A percentile compares a stretch with the other conserved stretches of the same genome.
phyloP scores from a whole-genome alignment of 257 asterid species.

The Solanum tarapatanum region DNA sequence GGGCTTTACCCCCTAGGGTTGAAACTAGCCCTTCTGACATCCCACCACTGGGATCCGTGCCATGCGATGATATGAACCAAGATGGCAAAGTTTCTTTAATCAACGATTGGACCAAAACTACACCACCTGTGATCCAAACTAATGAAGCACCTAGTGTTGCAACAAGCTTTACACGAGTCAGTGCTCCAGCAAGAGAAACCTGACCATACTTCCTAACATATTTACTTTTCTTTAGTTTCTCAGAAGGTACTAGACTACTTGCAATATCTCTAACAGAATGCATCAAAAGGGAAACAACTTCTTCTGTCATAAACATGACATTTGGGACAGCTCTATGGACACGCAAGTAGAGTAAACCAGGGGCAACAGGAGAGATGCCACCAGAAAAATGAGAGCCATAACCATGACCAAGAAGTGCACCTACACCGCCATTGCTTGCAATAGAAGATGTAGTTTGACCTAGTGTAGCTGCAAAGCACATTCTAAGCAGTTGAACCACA shows the following conservation, averaged over 20 bases:
- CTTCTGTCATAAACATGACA: slow-evolving; percentile 62
- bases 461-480: slow-evolving; percentile 66
- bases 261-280: slow-evolving; percentile 63
- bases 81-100: slow-evolving; percentile 75
- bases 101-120: slow-evolving; percentile 45
- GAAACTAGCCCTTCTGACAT: slow-evolving; percentile 56
- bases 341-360: slow-evolving; percentile 76
- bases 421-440: slow-evolving; percentile 61
- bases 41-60: slow-evolving; percentile 20
- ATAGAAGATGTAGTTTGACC: slow-evolving; percentile 52
- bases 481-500: slow-evolving; percentile 77
- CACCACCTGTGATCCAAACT: slow-evolving; percentile 83
- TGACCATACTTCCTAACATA: slow-evolving; percentile 53
- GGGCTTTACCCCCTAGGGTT: slow-evolving; percentile 78
- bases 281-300: slow-evolving; percentile 65
- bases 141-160: slow-evolving; percentile 85
- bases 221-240: slow-evolving; percentile 50
- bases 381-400: slow-evolving; percentile 69
- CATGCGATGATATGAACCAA: slow-evolving; percentile 68
- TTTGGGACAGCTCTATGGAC: slow-evolving; percentile 81
- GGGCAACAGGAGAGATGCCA: slow-evolving; percentile 80
- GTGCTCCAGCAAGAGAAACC: slow-evolving; percentile 63
- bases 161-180: slow-evolving; percentile 67
- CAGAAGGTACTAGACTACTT: slow-evolving; percentile 41
- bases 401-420: slow-evolving; percentile 96